These are phyloP conservation scores for Populus simonii DNA, from an alignment of 345 rosid genomes.

Conservation along the genomic window DNA sequence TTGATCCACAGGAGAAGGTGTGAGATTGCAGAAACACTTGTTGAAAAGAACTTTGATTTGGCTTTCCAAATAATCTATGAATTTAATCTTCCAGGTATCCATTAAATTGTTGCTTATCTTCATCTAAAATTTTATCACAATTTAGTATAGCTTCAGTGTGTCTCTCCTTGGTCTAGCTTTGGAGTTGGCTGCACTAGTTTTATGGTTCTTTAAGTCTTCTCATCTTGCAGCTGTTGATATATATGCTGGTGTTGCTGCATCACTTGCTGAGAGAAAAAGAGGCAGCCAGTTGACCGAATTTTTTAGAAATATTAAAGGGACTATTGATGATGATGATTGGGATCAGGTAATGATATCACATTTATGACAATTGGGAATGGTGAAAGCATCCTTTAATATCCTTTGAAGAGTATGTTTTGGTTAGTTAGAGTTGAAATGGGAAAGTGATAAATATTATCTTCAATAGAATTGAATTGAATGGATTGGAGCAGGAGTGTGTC, in stretches of 20 bases:
- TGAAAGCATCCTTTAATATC: neutral
- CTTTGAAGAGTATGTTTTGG: neutral
- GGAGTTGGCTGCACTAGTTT: constrained; percentile 2
- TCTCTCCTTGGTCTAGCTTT: neutral
- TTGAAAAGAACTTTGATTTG: constrained; percentile 90
- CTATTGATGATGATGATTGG: constrained; percentile 91
- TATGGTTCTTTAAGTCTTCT: neutral
- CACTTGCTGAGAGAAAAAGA: constrained; percentile 87
- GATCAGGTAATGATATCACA: constrained; percentile 67
- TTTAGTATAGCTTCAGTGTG: neutral
- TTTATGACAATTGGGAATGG: neutral
- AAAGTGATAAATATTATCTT: neutral
- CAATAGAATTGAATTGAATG: neutral
- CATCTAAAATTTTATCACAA: constrained; percentile 1
- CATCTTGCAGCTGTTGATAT: constrained; percentile 75
- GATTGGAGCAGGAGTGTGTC: neutral
- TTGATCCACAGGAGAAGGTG: constrained; percentile 71
- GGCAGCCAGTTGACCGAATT: constrained; percentile 90
- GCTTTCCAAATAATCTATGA: constrained; percentile 85
- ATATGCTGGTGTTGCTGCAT: constrained; percentile 95
- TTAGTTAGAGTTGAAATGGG: no score
- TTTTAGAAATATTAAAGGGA: constrained; percentile 88
- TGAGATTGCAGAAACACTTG: constrained; percentile 81
- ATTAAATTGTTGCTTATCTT: neutral
- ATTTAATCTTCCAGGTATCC: constrained; percentile 84